Evolutionary conservation across 306 rosid genomes (phyloP).

Genomic region (Aeschynomene evenia): DNA sequence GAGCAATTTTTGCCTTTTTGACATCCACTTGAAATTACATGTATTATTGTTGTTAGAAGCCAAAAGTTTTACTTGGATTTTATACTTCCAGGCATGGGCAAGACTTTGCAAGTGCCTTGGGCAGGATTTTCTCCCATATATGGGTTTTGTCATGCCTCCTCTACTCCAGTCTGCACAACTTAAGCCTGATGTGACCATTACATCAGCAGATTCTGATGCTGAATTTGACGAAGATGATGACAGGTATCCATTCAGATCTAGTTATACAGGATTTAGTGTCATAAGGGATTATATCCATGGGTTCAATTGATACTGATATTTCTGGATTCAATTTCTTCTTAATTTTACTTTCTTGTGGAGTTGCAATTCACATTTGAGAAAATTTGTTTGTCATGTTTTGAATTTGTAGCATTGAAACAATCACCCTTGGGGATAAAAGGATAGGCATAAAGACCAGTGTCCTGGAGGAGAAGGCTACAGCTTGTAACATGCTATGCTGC

Average conservation of each 20-base stretch:
- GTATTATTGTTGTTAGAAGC: not conserved
- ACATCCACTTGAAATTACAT: conserved; percentile 9
- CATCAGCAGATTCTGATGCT: conserved; percentile 87
- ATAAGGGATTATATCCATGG: conserved; percentile 14
- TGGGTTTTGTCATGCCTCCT: conserved; percentile 98
- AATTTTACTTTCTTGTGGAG: conserved; percentile 2
- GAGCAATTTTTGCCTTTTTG: conserved; percentile 6
- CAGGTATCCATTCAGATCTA: conserved; percentile 49
- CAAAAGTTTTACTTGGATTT: conserved; percentile 11
- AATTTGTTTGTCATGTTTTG: conserved; percentile 9
- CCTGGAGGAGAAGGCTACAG: conserved; percentile 97
- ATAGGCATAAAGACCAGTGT: conserved; percentile 97
- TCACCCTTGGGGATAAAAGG: conserved; percentile 94
- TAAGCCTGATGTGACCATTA: conserved; percentile 97
- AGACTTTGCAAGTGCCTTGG: conserved; percentile 98
- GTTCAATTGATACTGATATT: conserved; percentile 16
- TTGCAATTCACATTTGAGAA: not conserved
- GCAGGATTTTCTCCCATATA: conserved; percentile 96
- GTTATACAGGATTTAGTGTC: conserved; percentile 6
- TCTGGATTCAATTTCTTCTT: conserved; percentile 22
- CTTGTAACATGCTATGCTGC: conserved; percentile 98
- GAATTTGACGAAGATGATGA: conserved; percentile 94
- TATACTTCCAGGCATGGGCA: conserved; percentile 85
- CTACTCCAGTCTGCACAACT: conserved; percentile 95
- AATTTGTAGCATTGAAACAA: conserved; percentile 83